Conservation (phyloP, 1,284 basidiomycete species). For the Volvariella volvacea region DNA sequence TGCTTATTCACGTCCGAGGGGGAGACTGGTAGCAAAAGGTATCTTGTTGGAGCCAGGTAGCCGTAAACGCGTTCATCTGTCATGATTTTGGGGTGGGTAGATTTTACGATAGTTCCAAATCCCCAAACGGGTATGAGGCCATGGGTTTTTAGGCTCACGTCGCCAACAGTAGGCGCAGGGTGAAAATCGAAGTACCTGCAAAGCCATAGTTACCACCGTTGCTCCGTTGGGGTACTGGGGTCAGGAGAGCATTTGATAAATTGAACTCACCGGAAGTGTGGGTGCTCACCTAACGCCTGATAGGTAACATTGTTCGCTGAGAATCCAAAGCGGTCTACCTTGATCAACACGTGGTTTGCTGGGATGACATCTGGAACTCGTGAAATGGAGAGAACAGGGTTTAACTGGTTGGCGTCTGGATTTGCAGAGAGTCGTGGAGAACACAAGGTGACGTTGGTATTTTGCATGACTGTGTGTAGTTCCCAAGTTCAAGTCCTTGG, state of each 20-base stretch:
- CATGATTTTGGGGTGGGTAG: conserved; percentile 37
- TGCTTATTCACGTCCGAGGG: conserved; percentile 41
- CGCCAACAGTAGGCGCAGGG: conserved; percentile 28
- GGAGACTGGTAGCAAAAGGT: conserved; percentile 45
- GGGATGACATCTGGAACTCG: no score
- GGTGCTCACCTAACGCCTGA: conserved; percentile 51
- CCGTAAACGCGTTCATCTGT: conserved; percentile 57
- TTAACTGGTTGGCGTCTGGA: no score
- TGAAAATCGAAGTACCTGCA: conserved; percentile 68
- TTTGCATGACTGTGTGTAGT: no score
- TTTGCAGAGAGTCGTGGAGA: no score
- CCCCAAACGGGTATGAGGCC: conserved; percentile 65
- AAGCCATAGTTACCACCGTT: no score
- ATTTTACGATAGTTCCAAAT: conserved; percentile 47
- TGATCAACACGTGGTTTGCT: conserved; percentile 45
- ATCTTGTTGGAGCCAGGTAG: conserved; percentile 51
- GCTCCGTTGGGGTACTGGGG: no score
- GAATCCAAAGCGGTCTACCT: conserved; percentile 57
- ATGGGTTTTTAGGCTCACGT: conserved; percentile 38
- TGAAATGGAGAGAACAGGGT: no score
- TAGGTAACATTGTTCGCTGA: conserved; percentile 61
- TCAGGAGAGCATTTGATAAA: background rate
- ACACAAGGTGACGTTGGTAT: no score
- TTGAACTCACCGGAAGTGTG: conserved; percentile 46
- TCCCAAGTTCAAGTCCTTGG: no score